Percentiles rank a stretch among this genome's conserved stretches.
These are phyloP conservation scores for Wallemia hederae DNA, from an alignment of 1,284 basidiomycete genomes.

Conservation along the genomic window DNA sequence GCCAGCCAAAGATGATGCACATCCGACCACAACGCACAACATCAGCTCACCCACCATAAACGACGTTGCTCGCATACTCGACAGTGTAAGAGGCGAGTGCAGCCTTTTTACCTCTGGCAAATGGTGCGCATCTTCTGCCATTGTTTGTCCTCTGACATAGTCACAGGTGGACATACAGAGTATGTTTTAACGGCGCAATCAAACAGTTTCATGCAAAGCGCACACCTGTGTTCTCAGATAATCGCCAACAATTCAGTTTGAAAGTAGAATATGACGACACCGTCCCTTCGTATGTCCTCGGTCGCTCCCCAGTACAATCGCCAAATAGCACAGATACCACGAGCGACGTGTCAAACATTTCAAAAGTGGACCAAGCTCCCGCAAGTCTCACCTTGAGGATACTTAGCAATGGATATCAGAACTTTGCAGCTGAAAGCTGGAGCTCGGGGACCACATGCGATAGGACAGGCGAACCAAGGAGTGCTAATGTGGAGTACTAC, in stretches of 20 bases:
- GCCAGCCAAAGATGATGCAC: neutral
- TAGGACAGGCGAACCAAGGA: neutral
- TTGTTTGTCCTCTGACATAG: neutral
- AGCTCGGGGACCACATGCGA: neutral
- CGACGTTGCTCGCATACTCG: neutral
- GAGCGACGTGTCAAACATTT: neutral
- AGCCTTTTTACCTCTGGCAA: neutral
- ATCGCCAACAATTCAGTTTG: neutral
- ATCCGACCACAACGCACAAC: neutral
- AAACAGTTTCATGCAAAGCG: neutral
- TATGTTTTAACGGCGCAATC: neutral
- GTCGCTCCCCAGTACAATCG: neutral
- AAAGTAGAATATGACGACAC: neutral
- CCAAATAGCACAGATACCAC: neutral
- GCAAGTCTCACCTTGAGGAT: neutral
- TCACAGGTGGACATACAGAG: neutral
- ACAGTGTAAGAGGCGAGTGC: neutral
- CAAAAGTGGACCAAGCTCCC: neutral
- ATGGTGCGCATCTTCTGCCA: neutral
- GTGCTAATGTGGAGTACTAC: neutral
- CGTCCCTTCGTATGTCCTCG: neutral
- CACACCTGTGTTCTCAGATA: neutral
- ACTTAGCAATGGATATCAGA: neutral
- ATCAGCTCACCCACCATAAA: neutral
- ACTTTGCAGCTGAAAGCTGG: neutral